Conservation (phyloP, 2,329 filamentous ascomycete species). For the Pseudogymnoascus pannorum region DNA sequence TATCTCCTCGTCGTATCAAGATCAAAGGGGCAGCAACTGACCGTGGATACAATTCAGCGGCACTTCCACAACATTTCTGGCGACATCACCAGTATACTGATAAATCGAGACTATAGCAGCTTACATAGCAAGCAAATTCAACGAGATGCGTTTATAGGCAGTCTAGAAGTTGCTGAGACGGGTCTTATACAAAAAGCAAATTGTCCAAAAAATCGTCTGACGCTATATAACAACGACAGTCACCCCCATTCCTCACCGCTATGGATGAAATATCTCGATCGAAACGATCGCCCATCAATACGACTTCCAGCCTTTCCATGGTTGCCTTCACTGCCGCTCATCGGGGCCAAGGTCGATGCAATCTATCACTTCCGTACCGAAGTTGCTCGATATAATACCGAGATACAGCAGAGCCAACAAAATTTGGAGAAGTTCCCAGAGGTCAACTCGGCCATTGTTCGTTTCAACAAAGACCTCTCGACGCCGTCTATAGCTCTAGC, state of each 20-base stretch:
- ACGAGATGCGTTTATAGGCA: constrained; percentile 61
- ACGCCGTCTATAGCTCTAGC: constrained; percentile 69
- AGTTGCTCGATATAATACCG: constrained; percentile 73
- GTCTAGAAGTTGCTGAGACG: constrained; percentile 73
- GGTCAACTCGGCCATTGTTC: constrained; percentile 91
- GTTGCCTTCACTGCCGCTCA: constrained; percentile 65
- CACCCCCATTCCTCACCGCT: constrained; percentile 57
- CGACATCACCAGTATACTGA: constrained; percentile 85
- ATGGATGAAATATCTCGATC: constrained; percentile 35
- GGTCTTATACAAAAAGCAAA: constrained; percentile 71
- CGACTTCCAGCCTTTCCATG: constrained; percentile 62
- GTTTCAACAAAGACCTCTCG: constrained; percentile 91
- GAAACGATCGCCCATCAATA: constrained; percentile 76
- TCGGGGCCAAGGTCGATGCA: constrained; percentile 83
- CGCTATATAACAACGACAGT: constrained; percentile 67
- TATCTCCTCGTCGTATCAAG: constrained; percentile 80
- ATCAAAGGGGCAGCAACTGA: constrained; percentile 74
- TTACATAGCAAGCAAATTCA: constrained; percentile 74
- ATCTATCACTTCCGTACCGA: constrained; percentile 84
- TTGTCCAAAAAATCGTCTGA: constrained; percentile 36
- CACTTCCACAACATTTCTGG: constrained; percentile 91
- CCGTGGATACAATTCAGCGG: constrained; percentile 65
- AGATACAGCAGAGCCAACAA: constrained; percentile 81
- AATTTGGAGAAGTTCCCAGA: constrained; percentile 74
- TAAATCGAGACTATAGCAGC: constrained; percentile 77